Conservation (phyloP, 495 filamentous ascomycete species). For the Clohesyomyces aquaticus region DNA sequence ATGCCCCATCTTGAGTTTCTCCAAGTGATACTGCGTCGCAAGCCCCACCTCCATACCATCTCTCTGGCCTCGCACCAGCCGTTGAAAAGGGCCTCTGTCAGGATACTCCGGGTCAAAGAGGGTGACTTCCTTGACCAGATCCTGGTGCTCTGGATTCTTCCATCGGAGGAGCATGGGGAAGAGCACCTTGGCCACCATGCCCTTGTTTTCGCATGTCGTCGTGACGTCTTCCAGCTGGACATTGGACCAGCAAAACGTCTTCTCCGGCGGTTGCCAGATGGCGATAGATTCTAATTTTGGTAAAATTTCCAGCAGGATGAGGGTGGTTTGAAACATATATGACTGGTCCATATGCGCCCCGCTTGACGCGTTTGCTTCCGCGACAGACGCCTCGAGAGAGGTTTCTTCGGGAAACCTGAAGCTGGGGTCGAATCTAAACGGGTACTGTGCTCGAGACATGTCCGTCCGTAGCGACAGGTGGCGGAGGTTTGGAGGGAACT, state of each 20-base stretch:
- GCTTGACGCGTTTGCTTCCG: neutral
- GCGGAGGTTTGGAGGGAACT: slow-evolving; percentile 16
- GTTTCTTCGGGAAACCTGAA: neutral
- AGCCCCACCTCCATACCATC: slow-evolving; percentile 15
- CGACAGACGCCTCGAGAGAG: neutral
- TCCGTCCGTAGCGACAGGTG: slow-evolving; percentile 19
- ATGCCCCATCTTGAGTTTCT: neutral
- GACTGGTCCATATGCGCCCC: slow-evolving; percentile 11
- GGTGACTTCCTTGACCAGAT: slow-evolving; percentile 16
- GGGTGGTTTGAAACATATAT: slow-evolving; percentile 2
- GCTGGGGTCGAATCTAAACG: neutral
- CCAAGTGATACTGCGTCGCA: slow-evolving; percentile 14
- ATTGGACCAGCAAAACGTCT: slow-evolving; percentile 3
- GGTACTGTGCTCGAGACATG: slow-evolving; percentile 19
- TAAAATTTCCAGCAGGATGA: neutral
- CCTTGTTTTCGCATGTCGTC: slow-evolving; percentile 18
- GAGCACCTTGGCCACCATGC: slow-evolving; percentile 2
- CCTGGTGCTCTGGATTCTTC: neutral
- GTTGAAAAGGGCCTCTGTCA: neutral
- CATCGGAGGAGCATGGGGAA: slow-evolving; percentile 8
- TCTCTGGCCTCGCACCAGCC: slow-evolving; percentile 4
- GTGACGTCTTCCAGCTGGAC: neutral
- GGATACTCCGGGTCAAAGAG: neutral
- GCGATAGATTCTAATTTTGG: slow-evolving; percentile 3
- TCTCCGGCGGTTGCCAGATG: slow-evolving; percentile 12